Evolutionary conservation across 2,329 filamentous ascomycete species (phyloP).

Genomic region (Fusarium sp.): DNA sequence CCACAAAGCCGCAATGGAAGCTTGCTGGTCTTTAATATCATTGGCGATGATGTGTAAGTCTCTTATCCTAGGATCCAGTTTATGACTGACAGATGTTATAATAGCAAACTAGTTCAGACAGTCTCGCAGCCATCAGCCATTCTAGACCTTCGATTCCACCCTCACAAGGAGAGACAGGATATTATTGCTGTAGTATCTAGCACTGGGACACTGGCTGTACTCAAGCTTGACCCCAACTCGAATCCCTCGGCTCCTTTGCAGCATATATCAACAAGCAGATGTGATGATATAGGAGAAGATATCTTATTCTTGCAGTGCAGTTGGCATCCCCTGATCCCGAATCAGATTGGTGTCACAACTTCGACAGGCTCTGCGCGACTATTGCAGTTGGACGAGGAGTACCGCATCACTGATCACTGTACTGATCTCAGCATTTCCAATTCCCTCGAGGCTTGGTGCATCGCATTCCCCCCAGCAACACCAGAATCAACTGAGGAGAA

Average conservation of each 20-base stretch:
- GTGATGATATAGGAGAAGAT: slow-evolving; percentile 64
- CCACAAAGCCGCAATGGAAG: slow-evolving; percentile 78
- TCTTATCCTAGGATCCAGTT: neutral
- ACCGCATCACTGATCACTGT: slow-evolving; percentile 51
- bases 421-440: slow-evolving; percentile 60
- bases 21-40: slow-evolving; percentile 73
- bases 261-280: slow-evolving; percentile 59
- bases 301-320: slow-evolving; percentile 78
- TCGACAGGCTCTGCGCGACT: slow-evolving; percentile 74
- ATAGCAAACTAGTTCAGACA: slow-evolving; percentile 69
- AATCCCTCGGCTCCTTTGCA: slow-evolving; percentile 52
- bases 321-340: slow-evolving; percentile 72
- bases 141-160: slow-evolving; percentile 86
- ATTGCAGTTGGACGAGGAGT: slow-evolving; percentile 60
- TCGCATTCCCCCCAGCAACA: slow-evolving; percentile 65
- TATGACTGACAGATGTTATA: slow-evolving; percentile 20
- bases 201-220: slow-evolving; percentile 76
- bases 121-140: slow-evolving; percentile 77
- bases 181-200: slow-evolving; percentile 83
- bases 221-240: slow-evolving; percentile 61
- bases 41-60: slow-evolving; percentile 68
- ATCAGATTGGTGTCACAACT: slow-evolving; percentile 76
- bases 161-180: slow-evolving; percentile 55
- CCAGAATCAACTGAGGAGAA: slow-evolving; percentile 24
- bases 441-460: slow-evolving; percentile 79